Base-by-base conservation (phyloP, 1,139 yeast genomes). In the Yamadazyma sp. region DNA sequence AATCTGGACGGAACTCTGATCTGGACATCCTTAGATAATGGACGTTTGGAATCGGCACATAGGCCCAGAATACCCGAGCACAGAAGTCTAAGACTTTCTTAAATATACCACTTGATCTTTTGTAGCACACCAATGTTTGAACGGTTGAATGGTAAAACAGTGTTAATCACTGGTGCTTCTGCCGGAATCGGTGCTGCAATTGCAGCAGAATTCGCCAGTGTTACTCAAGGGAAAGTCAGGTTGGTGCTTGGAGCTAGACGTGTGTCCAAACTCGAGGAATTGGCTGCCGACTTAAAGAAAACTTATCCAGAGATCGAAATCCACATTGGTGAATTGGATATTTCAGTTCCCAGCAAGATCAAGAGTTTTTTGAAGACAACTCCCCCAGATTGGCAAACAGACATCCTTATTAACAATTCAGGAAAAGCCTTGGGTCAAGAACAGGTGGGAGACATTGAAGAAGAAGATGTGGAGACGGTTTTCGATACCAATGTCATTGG, bases 141-240 rank as follows among this genome's bases (percentile, higher is more conserved):
- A 5, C 21, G 21, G 7, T 18, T 18, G 21, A 18, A 18, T 8
- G 74, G 77, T 43, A 81, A 82, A 53, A 70, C 73, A 24, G 67
- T 80, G 27, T 70, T 85, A 27, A 74, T 84, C 53, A 84, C 92
- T 13, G 92, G 92, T 21, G 90, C 90, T 13, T 79, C 86, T 26
- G 75, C 87, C 4, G 90, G 90, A 10, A 70, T 70, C 41, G 81
- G 80, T 9, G 65, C 57, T 37, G 71, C 73, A 20, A 67, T 70
- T 16, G 73, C 71, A 21, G 48, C 56, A 36, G 71, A 68, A 50
- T 52, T 66, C 36, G 73, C 72, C 25, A 54, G 53, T 12, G 69
- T 67, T 21, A 59, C 70, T 33, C 52, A 61, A 27, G 73, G 73
- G 3, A 50, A 67, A 13, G 47, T 67, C 47, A 67, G 61, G 48